phyloP scores from a whole-genome alignment of 305 asterid species.

The Plantago coronopus region DNA sequence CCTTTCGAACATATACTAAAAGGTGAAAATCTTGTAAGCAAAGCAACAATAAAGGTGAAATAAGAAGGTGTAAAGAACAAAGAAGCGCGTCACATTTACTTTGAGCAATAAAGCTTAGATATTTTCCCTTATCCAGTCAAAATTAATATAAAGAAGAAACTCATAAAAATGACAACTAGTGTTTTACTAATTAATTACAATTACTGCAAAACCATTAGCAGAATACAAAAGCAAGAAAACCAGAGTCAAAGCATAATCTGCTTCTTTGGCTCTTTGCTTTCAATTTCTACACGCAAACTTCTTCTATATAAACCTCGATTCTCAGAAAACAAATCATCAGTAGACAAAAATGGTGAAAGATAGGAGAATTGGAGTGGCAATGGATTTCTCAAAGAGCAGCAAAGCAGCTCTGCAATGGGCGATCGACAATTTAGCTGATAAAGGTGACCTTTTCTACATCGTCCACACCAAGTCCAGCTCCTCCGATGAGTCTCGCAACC shows the following conservation, averaged over 20 bases:
- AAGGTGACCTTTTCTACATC: slow-evolving; percentile 65
- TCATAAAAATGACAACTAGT: too few relatives aligned
- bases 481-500: slow-evolving; percentile 42
- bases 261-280: slow-evolving; percentile 7
- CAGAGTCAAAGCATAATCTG: neutral
- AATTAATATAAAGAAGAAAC: too few relatives aligned
- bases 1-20: too few relatives aligned
- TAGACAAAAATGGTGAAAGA: slow-evolving; percentile 30
- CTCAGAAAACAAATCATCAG: too few relatives aligned
- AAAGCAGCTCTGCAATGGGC: slow-evolving; percentile 79
- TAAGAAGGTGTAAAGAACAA: too few relatives aligned
- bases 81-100: slow-evolving; percentile 8
- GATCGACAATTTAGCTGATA: slow-evolving; percentile 73
- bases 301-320: neutral
- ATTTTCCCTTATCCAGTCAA: too few relatives aligned
- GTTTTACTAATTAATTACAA: too few relatives aligned
- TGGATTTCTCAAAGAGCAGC: slow-evolving; percentile 94
- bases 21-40: neutral
- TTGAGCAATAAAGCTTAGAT: neutral
- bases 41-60: neutral
- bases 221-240: neutral
- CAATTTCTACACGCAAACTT: neutral
- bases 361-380: slow-evolving; percentile 49
- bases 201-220: too few relatives aligned
- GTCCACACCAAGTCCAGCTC: slow-evolving; percentile 51